phyloP scores from a whole-genome alignment of 768 basidiomycete species.

The Glaciozyma martinii region DNA sequence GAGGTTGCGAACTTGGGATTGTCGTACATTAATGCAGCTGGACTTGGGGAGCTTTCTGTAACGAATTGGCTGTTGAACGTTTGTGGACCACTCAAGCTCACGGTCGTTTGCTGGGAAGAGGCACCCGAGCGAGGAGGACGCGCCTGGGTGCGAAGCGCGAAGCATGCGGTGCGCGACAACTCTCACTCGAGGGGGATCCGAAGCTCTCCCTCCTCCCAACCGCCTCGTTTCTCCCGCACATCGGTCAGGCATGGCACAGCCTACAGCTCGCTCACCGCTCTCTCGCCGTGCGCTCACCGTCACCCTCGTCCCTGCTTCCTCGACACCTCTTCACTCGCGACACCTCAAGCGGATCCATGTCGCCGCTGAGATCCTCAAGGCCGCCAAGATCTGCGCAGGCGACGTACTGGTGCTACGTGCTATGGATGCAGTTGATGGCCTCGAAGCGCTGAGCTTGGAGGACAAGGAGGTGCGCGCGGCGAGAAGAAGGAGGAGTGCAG shows the following conservation, averaged over 20 bases:
- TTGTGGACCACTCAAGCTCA: too few species aligned
- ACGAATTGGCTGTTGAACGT: too few species aligned
- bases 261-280: not conserved
- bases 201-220: not conserved
- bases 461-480: not conserved
- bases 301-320: not conserved
- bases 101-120: too few species aligned
- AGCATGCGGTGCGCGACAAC: too few species aligned
- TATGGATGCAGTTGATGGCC: not conserved
- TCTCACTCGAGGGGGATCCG: too few species aligned
- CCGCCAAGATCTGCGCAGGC: conserved; percentile 26
- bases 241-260: not conserved
- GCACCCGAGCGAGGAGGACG: too few species aligned
- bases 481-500: not conserved
- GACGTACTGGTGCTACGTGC: conserved; percentile 21
- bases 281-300: conserved; percentile 17
- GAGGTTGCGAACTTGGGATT: not conserved
- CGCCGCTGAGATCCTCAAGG: conserved; percentile 29
- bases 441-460: conserved; percentile 18
- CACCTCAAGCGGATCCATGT: conserved; percentile 28
- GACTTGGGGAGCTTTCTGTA: too few species aligned
- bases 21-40: not conserved
- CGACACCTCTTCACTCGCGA: conserved; percentile 13
- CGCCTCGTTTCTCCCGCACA: not conserved
- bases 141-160: not conserved